phyloP scores from a whole-genome alignment of 495 filamentous ascomycete species.

The Astrothelium subdiscretum region DNA sequence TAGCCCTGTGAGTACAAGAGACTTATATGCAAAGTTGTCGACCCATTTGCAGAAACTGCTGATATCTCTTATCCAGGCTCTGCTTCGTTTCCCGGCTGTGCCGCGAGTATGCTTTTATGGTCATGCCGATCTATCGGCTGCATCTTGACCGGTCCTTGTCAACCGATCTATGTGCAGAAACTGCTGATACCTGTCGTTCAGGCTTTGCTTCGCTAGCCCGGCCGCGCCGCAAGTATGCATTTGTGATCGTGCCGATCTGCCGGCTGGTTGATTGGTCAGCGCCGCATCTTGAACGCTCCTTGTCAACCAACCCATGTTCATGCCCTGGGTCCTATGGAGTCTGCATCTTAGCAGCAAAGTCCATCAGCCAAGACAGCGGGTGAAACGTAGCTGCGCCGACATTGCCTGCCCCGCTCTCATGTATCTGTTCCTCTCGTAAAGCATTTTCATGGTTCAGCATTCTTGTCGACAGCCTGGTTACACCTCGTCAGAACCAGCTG shows the following conservation, averaged over 20 bases:
- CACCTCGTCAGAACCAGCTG: not conserved
- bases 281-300: not conserved
- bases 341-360: no score
- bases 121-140: not conserved
- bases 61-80: no score
- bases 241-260: not conserved
- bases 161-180: no score
- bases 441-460: not conserved
- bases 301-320: not conserved
- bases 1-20: no score
- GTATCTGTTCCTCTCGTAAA: no score
- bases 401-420: not conserved
- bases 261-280: no score
- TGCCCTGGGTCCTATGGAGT: not conserved
- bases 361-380: not conserved
- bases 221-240: not conserved
- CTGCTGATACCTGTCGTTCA: not conserved
- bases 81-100: no score
- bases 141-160: not conserved
- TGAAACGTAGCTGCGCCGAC: not conserved
- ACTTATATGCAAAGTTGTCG: no score
- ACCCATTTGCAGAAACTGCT: no score
- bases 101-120: no score
- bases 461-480: not conserved
- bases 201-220: not conserved